Evolutionary conservation across 257 asterid genomes (phyloP), one percentile per base, ranked within the genome.

Genomic region (Salvia splendens): DNA sequence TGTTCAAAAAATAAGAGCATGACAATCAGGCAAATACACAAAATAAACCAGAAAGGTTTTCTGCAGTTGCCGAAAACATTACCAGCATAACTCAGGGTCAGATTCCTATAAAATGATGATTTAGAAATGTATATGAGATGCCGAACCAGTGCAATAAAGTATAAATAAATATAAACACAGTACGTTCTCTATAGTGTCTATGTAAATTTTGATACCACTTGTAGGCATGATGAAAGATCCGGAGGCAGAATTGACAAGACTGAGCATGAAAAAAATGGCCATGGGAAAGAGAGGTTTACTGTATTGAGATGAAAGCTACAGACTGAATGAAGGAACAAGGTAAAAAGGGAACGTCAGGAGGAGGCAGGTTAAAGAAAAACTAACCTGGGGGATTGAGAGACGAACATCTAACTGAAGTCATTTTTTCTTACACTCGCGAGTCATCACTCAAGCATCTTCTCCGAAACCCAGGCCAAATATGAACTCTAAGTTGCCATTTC

Each of bases 381-480:
- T 66, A 79, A 71, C 76, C 80, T 79, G 79, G 53, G 78, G 17
- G 60, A 64, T 65, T 57, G 60, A 68, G 54, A 54, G 71, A 80
- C 14, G 71, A 74, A 62, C 61, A 71, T 65, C 63, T 64, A 60
- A 60, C 67, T 70, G 73, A 69, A 70, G 77, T 53, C 40, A 71
- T 38, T 69, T 68, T 67, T 72, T 73, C 61, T 67, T 71, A 72
- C 42, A 75, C 69, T 69, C 53, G 58, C 60, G 71, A 76, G 64
- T 67, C 57, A 50, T 59, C 67, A 76, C 70, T 78, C 77, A 71
- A 65, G 77, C 72, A 47, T 71, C 72, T 67, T 69, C 82, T 64
- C 65, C n/a, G 41, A 35, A 69, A 75, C 84, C 82, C 76, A 82
- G 77, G 67, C 65, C 67, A 67, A 48, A 71, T 57, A 75, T 67